Conservation (phyloP, 495 filamentous ascomycete species). For the Extremus antarcticus region DNA sequence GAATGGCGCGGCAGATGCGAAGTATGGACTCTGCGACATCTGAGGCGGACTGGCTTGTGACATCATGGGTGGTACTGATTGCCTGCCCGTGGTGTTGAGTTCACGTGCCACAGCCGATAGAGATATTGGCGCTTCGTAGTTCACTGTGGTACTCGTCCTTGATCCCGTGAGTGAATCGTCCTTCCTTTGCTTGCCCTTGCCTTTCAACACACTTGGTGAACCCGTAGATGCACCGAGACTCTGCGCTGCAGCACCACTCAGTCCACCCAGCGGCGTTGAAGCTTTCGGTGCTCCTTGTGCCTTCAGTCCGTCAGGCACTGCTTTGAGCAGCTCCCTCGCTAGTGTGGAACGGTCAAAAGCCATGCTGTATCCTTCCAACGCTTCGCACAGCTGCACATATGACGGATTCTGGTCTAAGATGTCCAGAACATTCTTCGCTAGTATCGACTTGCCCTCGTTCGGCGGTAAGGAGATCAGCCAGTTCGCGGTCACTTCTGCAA, state of each 20-base stretch:
- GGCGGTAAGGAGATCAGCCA: constrained; percentile 23
- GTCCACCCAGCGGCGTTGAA: background rate
- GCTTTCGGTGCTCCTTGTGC: background rate
- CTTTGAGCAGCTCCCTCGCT: constrained; percentile 35
- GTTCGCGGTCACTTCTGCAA: constrained; percentile 23
- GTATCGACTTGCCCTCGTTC: constrained; percentile 20
- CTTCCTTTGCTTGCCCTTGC: background rate
- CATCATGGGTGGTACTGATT: background rate
- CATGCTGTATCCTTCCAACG: constrained; percentile 36
- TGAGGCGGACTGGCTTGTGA: background rate
- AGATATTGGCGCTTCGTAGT: constrained; percentile 7
- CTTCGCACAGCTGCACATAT: constrained; percentile 41
- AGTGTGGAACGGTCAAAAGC: constrained; percentile 36
- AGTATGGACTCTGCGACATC: background rate
- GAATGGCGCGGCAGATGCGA: background rate
- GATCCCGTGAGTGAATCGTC: background rate
- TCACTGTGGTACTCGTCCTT: background rate
- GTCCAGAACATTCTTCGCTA: constrained; percentile 26
- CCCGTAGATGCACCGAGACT: background rate
- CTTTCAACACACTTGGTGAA: background rate
- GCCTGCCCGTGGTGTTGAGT: background rate
- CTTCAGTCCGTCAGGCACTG: constrained; percentile 31
- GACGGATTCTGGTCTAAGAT: constrained; percentile 39
- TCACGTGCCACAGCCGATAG: constrained; percentile 11
- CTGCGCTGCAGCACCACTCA: background rate